Percentiles rank a stretch among this genome's conserved stretches.
Evolutionary conservation across 805 yeast genomes (phyloP).

Genomic region (Saccharomycopsis sp.): DNA sequence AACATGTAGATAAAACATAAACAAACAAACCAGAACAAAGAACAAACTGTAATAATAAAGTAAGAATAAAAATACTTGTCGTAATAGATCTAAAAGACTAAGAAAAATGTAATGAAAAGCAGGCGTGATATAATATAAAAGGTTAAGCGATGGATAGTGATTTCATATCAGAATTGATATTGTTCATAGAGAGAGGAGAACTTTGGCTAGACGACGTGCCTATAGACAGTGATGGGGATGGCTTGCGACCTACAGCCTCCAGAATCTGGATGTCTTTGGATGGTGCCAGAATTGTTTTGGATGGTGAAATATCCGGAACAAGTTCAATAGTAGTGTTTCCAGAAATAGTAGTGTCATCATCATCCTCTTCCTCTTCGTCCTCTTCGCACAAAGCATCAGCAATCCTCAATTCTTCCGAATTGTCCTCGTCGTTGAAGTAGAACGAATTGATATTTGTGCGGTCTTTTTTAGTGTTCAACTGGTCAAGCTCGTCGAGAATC

Average conservation of each 20-base stretch:
- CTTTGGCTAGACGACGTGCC: background rate
- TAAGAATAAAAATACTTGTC: no score
- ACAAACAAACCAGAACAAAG: background rate
- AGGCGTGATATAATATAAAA: background rate
- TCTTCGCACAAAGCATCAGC: background rate
- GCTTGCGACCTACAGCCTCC: background rate
- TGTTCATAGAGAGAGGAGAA: background rate
- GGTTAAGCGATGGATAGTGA: background rate
- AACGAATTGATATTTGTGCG: conserved; percentile 3
- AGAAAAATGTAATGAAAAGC: background rate
- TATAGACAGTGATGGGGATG: no score
- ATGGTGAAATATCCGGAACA: background rate
- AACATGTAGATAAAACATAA: background rate
- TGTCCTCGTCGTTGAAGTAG: background rate
- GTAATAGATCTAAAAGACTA: background rate
- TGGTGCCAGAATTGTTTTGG: background rate
- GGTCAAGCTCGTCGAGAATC: background rate
- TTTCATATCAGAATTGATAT: background rate
- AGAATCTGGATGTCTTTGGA: background rate
- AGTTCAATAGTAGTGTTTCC: background rate
- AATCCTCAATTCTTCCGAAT: background rate
- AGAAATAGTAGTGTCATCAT: background rate
- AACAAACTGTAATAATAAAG: background rate
- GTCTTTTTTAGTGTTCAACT: background rate
- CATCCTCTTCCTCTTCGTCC: background rate